Conservation (phyloP, 108 stramenopile genomes). For the Skeletonema marinoi region DNA sequence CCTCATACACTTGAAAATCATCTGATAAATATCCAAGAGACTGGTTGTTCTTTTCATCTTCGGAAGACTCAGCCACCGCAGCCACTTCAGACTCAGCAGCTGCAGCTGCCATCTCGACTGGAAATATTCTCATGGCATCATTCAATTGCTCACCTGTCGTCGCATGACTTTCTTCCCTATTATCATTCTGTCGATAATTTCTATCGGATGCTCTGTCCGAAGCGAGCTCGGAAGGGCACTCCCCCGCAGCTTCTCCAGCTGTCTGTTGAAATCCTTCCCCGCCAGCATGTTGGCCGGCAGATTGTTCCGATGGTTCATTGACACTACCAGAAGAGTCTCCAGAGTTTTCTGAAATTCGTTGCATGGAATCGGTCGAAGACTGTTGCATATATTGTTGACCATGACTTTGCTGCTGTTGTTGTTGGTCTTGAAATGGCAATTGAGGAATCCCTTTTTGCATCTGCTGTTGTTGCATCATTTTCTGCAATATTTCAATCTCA, state of each 20-base stretch:
- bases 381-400: background rate
- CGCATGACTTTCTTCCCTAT: background rate
- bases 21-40: background rate
- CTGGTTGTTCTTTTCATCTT: background rate
- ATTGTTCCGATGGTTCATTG: background rate
- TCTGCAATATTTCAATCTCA: background rate
- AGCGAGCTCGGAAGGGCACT: background rate
- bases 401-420: background rate
- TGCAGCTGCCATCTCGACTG: background rate
- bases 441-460: background rate
- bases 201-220: background rate
- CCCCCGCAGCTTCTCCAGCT: background rate
- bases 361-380: background rate
- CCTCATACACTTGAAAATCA: background rate
- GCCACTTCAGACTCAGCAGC: background rate
- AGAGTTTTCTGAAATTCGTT: background rate
- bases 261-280: background rate
- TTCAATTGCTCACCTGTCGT: background rate
- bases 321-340: background rate
- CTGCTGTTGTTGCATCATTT: background rate
- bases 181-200: background rate
- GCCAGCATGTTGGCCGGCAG: background rate
- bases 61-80: background rate
- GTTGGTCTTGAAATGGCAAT: background rate
- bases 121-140: background rate